Evolutionary conservation across 305 asterid species (phyloP), one percentile per base, ranked within the genome.

Genomic region (Nicotiana rustica): DNA sequence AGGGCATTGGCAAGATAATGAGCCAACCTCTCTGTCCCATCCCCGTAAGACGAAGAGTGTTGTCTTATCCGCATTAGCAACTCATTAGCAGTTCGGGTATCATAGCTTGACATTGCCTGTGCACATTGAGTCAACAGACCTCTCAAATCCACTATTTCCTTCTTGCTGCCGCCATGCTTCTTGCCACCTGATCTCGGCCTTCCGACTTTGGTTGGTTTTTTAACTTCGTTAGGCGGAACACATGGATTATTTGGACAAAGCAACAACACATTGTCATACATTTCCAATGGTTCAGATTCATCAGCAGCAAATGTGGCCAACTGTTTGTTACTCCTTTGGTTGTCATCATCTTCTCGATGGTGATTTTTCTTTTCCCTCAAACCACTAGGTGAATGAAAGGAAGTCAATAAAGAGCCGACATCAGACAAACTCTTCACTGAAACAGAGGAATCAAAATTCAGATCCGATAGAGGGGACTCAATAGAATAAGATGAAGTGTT

Each of bases 61-160:
- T 66, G 49, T 67, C 83, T 80, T 66, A 80, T 80, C 78, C 62
- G 47, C 56, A 49, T 49, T 36, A 80, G 83, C 7, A 49, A 3
- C 83, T 67, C 78, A 31, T 15, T 80, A 35, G 62, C 83, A 21
- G 83, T 80, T 57, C 78, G 67, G 78, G 10, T 80, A n/a, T 80
- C 83, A 5, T 66, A 67, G 76, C 35, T 67, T 15, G 83, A 67
- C 67, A 80, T 49, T 8, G 83, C 77, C 78, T 80, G 77, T 3
- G 83, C 83, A 67, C 83, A 80, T 6, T 80, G 83, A 52, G 78
- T 80, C 55, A 80, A 15, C 33, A 80, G 52, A 38, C 67, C 65
- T 31, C 83, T 80, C 78, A 80, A 36, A 47, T 80, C 83, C 78
- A 80, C 83, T 12, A 80, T 49, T 49, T 80, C 78, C 83, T 67